Base-by-base conservation (phyloP, 306 rosid species). In the Casuarina equisetifolia region DNA sequence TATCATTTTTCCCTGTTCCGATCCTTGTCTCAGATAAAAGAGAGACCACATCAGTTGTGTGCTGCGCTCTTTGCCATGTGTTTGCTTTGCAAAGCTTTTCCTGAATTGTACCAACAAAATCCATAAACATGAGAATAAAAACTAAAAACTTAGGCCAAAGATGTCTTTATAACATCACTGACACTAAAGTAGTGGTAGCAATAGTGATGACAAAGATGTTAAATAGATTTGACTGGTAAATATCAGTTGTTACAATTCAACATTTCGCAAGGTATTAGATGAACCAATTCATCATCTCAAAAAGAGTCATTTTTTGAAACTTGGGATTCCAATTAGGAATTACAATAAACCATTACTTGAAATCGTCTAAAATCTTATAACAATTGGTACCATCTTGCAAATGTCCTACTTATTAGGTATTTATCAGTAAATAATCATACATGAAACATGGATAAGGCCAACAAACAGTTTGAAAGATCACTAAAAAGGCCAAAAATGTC, bases 21-120 rank as follows among this genome's bases (percentile, higher is more conserved):
- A 95, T 95, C 74, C 91, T 85, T 84, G 92, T 91, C 87, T 95
- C 99, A 32, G 99, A 95, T 81, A 95, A 81, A 79, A 92, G 97
- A 82, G 95, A 87, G 78, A 91, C 94, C 81, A 95, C 93, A 82
- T 92, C 99, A 38, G 95, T 88, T 81, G 97, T 88, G 57, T 93
- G 97, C 81, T 91, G 97, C 25, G 96, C 89, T 78, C 99, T 89
- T 75, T 92, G 97, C 97, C 99, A 91, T 17, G 89, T 92, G 83
- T 95, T 92, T 63, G 97, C 96, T 82, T 95, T 95, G 73, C 97
- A 95, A 69, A 92, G 90, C 74, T 95, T 91, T 76, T 95, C 99
- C 99, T 95, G 93, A 73, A 70, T 36, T 66, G 40, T 40, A 77
- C 74, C 78, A 44, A 72, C 46, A 85, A 74, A 73, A 73, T 67